Evolutionary conservation across 129 eudicot species (phyloP), one percentile per base, ranked within the genome.

Genomic region (Arctium minus): DNA sequence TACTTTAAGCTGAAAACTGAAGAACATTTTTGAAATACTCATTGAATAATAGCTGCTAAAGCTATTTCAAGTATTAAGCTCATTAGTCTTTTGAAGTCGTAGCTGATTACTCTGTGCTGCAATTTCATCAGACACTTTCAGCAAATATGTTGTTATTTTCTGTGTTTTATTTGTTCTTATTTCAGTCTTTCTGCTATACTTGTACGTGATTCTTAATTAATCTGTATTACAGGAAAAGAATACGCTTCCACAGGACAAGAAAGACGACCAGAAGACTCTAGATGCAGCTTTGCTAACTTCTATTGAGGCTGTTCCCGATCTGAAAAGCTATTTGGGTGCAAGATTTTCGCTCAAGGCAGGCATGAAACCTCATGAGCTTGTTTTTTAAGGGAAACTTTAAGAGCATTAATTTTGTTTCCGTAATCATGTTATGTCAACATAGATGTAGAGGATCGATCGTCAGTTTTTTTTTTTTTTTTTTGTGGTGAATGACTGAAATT

Each of bases 361-460:
- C 75, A 88, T 90, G 94, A 92, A 90, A 76, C 97, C 97, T 10
- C 97, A 90, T 72, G 92, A 90, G 86, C 89, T 92, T 48, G 90
- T 88, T 37, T 92, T 90, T 86, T 92, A 89, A 78, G 74, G 36
- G 81, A 40, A 37, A 42, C 8, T 13, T 18, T 30, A 56, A 65
- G 67, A 79, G 10, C 12, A 15, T 35, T 40, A 39, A 71, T 65
- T 56, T 86, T 86, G 81, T 82, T 84, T 83, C 22, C 38, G 4
- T 74, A 8, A 74, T 30, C 79, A 60, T 60, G 27, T 60, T 5
- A 60, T 60, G 84, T 81, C 44, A 53, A 53, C 60, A 81, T 81
- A 81, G 78, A 80, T 81, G 64, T 82, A 48, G 60, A 71, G 53
- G 70, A 75, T 75, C 76, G 53, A 81, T 37, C 60, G 60, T 75